Evolutionary conservation across 805 yeast genomes (phyloP).

Genomic region (Brettanomyces sp.): DNA sequence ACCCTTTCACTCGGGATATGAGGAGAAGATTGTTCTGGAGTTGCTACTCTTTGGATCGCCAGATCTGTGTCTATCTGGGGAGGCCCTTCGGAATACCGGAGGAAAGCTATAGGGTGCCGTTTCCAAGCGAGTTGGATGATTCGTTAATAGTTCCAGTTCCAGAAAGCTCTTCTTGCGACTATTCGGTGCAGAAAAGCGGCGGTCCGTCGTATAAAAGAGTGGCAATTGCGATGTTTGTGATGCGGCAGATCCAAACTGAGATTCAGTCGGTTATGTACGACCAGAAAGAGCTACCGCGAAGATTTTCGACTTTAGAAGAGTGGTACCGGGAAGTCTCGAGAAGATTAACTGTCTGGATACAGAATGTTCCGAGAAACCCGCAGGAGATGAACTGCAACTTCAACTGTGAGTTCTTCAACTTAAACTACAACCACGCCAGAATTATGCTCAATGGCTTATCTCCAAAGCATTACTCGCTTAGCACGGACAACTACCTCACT

Average conservation of each 20-base stretch:
- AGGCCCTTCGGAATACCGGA: conserved; percentile 88
- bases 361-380: conserved; percentile 43
- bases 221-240: conserved; percentile 55
- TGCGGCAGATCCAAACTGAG: conserved; percentile 70
- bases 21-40: conserved; percentile 83
- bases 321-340: conserved; percentile 53
- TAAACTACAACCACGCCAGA: conserved; percentile 71
- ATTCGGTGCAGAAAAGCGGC: conserved; percentile 26
- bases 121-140: conserved; percentile 72
- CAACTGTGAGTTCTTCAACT: conserved; percentile 55
- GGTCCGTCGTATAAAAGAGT: conserved; percentile 54
- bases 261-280: conserved; percentile 68
- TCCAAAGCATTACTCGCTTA: conserved; percentile 53
- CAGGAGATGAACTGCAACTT: conserved; percentile 66
- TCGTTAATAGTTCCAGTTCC: conserved; percentile 37
- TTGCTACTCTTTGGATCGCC: conserved; percentile 77
- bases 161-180: conserved; percentile 25
- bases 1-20: conserved; percentile 55
- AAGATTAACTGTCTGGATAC: conserved; percentile 56
- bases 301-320: conserved; percentile 38
- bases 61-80: conserved; percentile 76
- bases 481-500: conserved; percentile 41
- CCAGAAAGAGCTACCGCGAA: conserved; percentile 60
- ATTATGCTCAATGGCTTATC: conserved; percentile 68
- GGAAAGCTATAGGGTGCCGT: conserved; percentile 59